These are phyloP conservation scores for Alternaria ethzedia DNA, from an alignment of 2,329 filamentous ascomycete genomes.

Conservation along the genomic window DNA sequence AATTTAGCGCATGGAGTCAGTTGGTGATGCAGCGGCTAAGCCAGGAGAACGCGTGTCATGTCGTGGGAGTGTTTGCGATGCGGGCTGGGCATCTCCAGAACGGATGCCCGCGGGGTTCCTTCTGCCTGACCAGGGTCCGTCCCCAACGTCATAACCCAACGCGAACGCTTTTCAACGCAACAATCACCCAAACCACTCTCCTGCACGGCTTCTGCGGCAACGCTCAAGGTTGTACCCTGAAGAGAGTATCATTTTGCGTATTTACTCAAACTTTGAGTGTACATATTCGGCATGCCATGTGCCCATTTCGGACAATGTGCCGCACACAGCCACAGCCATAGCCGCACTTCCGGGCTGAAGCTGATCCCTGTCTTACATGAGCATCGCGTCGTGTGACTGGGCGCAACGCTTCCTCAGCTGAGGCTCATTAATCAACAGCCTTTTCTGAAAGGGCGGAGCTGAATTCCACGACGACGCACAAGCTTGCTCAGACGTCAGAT, in stretches of 20 bases:
- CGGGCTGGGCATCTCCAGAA: conserved; percentile 21
- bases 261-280: background rate
- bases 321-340: conserved; percentile 39
- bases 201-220: background rate
- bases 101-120: conserved; percentile 25
- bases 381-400: conserved; percentile 7
- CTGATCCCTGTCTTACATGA: conserved; percentile 16
- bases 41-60: conserved; percentile 41
- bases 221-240: background rate
- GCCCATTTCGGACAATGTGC: conserved; percentile 4
- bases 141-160: conserved; percentile 24
- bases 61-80: conserved; percentile 26
- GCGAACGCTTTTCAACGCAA: background rate
- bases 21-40: conserved; percentile 30
- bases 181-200: background rate
- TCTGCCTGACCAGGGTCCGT: conserved; percentile 7
- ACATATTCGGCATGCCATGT: background rate
- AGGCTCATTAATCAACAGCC: conserved; percentile 19
- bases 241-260: background rate
- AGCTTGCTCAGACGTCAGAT: background rate
- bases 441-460: conserved; percentile 1
- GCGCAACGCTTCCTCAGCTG: conserved; percentile 5
- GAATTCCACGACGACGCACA: background rate
- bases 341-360: conserved; percentile 21
- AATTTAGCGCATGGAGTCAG: conserved; percentile 14